Base-by-base conservation (phyloP, 768 basidiomycete species). In the Mrakia hoshinonis region DNA sequence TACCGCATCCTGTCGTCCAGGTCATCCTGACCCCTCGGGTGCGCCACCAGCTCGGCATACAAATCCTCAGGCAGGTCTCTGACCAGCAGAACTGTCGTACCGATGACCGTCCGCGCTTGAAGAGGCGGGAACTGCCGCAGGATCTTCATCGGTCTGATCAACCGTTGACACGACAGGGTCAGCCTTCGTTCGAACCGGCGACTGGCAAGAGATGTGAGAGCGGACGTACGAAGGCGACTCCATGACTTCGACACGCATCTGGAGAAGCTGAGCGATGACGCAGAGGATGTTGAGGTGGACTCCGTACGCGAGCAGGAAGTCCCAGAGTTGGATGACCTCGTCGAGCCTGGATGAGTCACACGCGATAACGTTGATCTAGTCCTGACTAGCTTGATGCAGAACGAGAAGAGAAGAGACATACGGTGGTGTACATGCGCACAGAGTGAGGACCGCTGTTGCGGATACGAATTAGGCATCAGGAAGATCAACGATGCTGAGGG, bases 401-500 rank as follows among this genome's bases (percentile, higher is more conserved):
- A n/a, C n/a, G n/a, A n/a, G n/a, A n/a, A n/a, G n/a, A 46, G 34
- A 13, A 5, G 22, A n/a, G 1, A 62, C 68, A 9, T 7, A 69
- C 60, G 96, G 96, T 4, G 94, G 95, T 13, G 95, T 99, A 77
- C 94, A 94, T 7, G 95, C 96, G 79, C 93, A 98, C 43, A 98
- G 81, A 0, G 96, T 99, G 73, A 99, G 83, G 47, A 97, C 86
- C 73, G 96, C 93, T 95, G 75, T 2, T 12, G 52, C 31, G 38
- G 12, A n/a, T 26, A 1, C n/a, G 68, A 51, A 62, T 20, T 10
- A 26, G 7, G 20, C 18, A 34, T 60, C 12, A 26, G 36, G 38
- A 26, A 26, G 51, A 48, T 39, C 48, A 48, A 52, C n/a, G n/a
- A n/a, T n/a, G n/a, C n/a, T n/a, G n/a, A n/a, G n/a, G n/a, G n/a